phyloP scores from a whole-genome alignment of 352 stramenopile species.

The Phytopythium vexans region DNA sequence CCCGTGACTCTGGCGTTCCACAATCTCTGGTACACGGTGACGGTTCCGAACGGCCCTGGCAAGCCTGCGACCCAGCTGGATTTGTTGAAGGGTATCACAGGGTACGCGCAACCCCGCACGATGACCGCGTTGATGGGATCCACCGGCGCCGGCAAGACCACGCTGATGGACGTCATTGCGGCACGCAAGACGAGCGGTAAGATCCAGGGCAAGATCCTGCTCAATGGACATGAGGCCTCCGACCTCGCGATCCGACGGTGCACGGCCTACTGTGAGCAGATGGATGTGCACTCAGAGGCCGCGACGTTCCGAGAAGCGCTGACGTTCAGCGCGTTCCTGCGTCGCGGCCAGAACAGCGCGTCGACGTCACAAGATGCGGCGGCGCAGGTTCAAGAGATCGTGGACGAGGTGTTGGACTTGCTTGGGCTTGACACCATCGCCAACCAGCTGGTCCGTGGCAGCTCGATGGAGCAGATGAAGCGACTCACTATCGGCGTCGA shows the following conservation, averaged over 20 bases:
- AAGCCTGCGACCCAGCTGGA: conserved; percentile 40
- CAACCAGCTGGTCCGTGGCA: conserved; percentile 29
- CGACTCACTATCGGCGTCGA: conserved; percentile 82
- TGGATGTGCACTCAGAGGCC: no score
- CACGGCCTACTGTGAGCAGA: no score
- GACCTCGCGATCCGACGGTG: conserved; percentile 30
- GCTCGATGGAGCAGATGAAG: conserved; percentile 45
- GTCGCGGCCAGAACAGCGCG: no score
- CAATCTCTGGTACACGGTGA: conserved; percentile 40
- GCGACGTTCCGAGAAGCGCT: conserved; percentile 86
- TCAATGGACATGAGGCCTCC: conserved; percentile 33
- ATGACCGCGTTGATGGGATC: conserved; percentile 63
- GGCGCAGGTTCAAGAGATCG: conserved; percentile 23
- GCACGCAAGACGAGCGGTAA: conserved; percentile 83
- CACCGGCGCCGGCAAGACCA: conserved; percentile 84
- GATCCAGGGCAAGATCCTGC: conserved; percentile 45
- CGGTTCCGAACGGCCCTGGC: conserved; percentile 19
- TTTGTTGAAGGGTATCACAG: conserved; percentile 71
- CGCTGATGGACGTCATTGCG: conserved; percentile 91
- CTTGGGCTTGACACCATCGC: conserved; percentile 33
- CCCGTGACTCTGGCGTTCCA: conserved; percentile 35
- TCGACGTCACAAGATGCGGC: no score
- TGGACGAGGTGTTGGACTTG: conserved; percentile 33
- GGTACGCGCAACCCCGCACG: conserved; percentile 36
- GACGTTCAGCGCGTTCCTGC: conserved; percentile 82